Evolutionary conservation across 2,329 filamentous ascomycete species (phyloP).

Genomic region (Venturia effusa): DNA sequence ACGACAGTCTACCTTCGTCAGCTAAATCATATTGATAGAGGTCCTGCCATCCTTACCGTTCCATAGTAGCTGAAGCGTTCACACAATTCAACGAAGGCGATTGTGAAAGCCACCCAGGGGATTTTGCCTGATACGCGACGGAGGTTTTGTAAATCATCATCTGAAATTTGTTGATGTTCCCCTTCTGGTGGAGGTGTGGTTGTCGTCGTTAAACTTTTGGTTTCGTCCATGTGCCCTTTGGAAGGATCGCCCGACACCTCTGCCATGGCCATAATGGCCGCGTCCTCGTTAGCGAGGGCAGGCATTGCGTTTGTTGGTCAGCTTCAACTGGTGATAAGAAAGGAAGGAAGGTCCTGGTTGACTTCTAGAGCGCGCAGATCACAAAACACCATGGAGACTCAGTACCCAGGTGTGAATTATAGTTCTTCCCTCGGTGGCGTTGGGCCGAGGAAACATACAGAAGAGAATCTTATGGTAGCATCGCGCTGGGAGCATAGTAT

Average conservation of each 20-base stretch:
- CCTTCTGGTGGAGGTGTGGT: neutral
- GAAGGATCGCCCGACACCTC: neutral
- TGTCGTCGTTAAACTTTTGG: neutral
- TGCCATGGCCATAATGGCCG: conserved; percentile 6
- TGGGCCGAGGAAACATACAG: neutral
- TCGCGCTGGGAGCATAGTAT: neutral
- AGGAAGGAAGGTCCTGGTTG: neutral
- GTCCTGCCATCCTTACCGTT: conserved; percentile 23
- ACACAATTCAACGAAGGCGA: conserved; percentile 63
- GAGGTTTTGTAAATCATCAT: conserved; percentile 51
- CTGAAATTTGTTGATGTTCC: conserved; percentile 28
- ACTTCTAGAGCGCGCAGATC: neutral
- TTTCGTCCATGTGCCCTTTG: neutral
- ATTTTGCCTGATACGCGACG: conserved; percentile 54
- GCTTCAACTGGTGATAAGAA: neutral
- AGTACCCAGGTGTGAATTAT: neutral
- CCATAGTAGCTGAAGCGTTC: conserved; percentile 74
- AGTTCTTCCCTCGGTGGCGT: neutral
- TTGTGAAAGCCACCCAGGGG: conserved; percentile 54
- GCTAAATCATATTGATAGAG: neutral
- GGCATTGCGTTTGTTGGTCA: neutral
- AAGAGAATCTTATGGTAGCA: neutral
- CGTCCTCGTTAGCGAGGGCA: neutral
- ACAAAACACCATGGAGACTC: too few relatives aligned
- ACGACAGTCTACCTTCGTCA: conserved; percentile 37